These are phyloP conservation scores for Mortierella sp. DNA, from an alignment of 371 early-diverging fungal genomes.

Conservation along the genomic window DNA sequence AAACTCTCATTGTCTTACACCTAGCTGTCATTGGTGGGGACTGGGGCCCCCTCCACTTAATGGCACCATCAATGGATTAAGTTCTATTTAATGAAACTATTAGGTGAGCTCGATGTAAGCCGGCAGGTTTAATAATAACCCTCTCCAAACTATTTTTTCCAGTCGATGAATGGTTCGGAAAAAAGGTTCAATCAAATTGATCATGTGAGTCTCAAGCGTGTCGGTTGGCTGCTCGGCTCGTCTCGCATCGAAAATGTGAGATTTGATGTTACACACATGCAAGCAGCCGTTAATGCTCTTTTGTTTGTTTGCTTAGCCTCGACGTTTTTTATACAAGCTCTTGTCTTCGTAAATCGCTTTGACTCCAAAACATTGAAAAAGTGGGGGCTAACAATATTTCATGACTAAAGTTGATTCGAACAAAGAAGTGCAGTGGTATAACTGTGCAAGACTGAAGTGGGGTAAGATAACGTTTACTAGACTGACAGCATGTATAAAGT, in stretches of 20 bases:
- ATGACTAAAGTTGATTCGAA: background rate
- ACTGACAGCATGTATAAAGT: no score
- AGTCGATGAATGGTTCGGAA: background rate
- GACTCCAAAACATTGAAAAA: background rate
- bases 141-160: background rate
- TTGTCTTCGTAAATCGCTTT: background rate
- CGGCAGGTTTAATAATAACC: background rate
- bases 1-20: background rate
- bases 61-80: background rate
- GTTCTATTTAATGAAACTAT: background rate
- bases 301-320: no score
- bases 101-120: background rate
- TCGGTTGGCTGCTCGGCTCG: constrained; percentile 8
- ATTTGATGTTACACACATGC: constrained; percentile 2
- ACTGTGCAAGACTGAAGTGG: background rate
- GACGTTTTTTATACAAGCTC: background rate
- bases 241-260: background rate
- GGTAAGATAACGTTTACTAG: background rate
- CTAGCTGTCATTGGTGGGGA: background rate
- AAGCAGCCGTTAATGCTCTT: background rate
- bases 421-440: no score
- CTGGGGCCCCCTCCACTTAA: background rate
- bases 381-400: background rate
- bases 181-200: background rate
- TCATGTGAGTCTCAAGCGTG: background rate